Conservation (phyloP, 2,329 filamentous ascomycete genomes). For the Paecilomyces dactylethromorphus region DNA sequence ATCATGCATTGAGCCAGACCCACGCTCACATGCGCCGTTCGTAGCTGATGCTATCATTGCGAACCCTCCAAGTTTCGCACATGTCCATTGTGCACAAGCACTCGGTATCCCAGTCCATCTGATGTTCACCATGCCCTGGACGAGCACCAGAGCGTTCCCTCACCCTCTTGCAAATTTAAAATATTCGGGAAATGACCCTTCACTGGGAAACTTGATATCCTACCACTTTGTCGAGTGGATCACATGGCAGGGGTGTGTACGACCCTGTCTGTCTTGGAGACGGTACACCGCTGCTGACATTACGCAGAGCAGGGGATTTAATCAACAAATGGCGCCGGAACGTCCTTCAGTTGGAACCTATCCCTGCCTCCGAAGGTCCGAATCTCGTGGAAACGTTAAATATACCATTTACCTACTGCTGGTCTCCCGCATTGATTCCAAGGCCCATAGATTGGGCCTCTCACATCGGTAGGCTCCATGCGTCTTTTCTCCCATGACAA, state of each 20-base stretch:
- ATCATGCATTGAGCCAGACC: constrained; percentile 52
- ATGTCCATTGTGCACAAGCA: constrained; percentile 30
- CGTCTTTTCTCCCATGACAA: no score
- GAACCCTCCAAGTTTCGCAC: constrained; percentile 31
- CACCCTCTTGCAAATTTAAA: constrained; percentile 46
- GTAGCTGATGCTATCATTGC: constrained; percentile 32
- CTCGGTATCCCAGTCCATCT: constrained; percentile 27
- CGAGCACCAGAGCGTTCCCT: constrained; percentile 24
- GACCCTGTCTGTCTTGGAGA: no score
- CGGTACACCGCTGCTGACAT: no score
- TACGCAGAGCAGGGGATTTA: constrained; percentile 35
- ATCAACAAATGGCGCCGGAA: constrained; percentile 36
- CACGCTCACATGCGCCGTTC: constrained; percentile 40
- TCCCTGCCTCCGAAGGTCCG: constrained; percentile 6
- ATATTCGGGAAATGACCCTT: constrained; percentile 22
- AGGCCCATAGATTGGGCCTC: constrained; percentile 32
- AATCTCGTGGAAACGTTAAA: constrained; percentile 28
- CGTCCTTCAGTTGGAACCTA: no score
- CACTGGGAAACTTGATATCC: constrained; percentile 37
- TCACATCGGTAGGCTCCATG: no score
- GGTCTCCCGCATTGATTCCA: constrained; percentile 37
- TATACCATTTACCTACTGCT: constrained; percentile 41
- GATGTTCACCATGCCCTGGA: constrained; percentile 47
- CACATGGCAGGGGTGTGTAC: constrained; percentile 34
- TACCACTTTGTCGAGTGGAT: constrained; percentile 44